These are phyloP conservation scores for Acer negundo DNA, from an alignment of 345 rosid genomes.

Conservation along the genomic window DNA sequence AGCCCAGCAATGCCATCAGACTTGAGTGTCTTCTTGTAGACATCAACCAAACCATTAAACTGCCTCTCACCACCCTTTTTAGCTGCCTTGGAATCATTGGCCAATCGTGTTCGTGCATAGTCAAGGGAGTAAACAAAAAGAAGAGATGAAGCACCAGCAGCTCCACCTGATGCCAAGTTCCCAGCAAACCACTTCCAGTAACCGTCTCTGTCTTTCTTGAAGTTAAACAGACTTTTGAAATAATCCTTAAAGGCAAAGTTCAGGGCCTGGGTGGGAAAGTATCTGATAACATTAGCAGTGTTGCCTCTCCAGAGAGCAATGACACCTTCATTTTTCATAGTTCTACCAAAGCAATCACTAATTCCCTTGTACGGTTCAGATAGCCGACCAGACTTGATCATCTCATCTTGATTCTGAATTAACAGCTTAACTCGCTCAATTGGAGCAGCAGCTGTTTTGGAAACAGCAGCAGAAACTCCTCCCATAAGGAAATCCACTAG, in stretches of 20 bases:
- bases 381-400: conserved; percentile 60
- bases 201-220: conserved; percentile 57
- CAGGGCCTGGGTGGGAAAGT: conserved; percentile 61
- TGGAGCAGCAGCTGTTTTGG: conserved; percentile 51
- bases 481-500: conserved; percentile 59
- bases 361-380: conserved; percentile 58
- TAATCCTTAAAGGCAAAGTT: conserved; percentile 62
- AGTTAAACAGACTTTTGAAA: conserved; percentile 54
- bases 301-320: conserved; percentile 64
- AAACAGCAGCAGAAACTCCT: conserved; percentile 62
- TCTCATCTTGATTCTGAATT: conserved; percentile 60
- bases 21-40: conserved; percentile 53
- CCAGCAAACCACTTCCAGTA: conserved; percentile 69
- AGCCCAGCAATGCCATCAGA: conserved; percentile 64
- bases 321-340: conserved; percentile 55
- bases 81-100: conserved; percentile 56
- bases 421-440: conserved; percentile 55
- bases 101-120: conserved; percentile 56
- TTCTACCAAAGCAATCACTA: conserved; percentile 52
- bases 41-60: conserved; percentile 60
- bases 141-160: conserved; percentile 64
- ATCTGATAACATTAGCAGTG: conserved; percentile 59
- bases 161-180: conserved; percentile 68
- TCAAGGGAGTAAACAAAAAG: conserved; percentile 58
- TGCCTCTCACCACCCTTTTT: conserved; percentile 59